These are phyloP conservation scores for Candida manassasensis DNA, from an alignment of 805 yeast species.

Conservation along the genomic window DNA sequence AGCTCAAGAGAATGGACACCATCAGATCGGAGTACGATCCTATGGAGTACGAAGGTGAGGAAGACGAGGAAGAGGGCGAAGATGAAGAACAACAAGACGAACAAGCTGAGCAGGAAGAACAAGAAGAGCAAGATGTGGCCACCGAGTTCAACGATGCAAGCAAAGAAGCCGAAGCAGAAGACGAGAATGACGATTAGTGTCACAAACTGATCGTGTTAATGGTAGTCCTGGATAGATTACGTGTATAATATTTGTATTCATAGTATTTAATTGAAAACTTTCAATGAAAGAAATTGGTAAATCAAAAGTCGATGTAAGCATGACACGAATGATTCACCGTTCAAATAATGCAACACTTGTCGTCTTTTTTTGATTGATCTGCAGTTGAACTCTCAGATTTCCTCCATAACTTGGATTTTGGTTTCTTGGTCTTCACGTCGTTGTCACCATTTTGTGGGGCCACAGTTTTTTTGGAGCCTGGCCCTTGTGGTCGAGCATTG, in stretches of 20 bases:
- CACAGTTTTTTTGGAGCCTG: background rate
- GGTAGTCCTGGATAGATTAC: constrained; percentile 1
- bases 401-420: too few relatives aligned
- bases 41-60: constrained; percentile 67
- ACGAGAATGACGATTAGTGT: background rate
- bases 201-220: too few relatives aligned
- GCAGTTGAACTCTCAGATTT: background rate
- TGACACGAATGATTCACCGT: too few relatives aligned
- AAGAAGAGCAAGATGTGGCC: constrained; percentile 8
- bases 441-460: too few relatives aligned
- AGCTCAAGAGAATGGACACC: constrained; percentile 62
- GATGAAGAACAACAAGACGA: constrained; percentile 24
- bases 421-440: too few relatives aligned
- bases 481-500: constrained; percentile 3
- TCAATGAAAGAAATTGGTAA: background rate
- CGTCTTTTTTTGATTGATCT: background rate
- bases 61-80: constrained; percentile 42
- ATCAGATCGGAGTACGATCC: constrained; percentile 71
- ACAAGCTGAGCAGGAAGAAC: constrained; percentile 11
- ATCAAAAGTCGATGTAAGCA: background rate
- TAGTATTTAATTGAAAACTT: background rate
- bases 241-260: constrained; percentile 1
- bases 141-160: constrained; percentile 6
- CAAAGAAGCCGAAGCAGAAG: constrained; percentile 1
- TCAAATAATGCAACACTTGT: background rate